Evolutionary conservation across 2,329 filamentous ascomycete species (phyloP).

Genomic region (Trichoderma gracile): DNA sequence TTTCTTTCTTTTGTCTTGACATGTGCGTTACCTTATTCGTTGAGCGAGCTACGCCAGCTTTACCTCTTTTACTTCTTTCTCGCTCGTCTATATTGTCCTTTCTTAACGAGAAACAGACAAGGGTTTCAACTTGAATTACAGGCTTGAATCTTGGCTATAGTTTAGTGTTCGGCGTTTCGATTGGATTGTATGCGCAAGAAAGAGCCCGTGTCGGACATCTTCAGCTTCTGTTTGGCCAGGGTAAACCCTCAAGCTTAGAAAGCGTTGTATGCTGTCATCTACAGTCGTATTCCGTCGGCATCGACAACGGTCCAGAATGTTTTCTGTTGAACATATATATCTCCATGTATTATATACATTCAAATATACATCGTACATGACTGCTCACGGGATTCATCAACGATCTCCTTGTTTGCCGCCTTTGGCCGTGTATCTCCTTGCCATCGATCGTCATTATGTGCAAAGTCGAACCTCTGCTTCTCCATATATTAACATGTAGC

Average conservation of each 20-base stretch:
- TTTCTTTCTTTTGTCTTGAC: neutral
- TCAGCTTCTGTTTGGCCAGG: neutral
- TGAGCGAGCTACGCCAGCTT: neutral
- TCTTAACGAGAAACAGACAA: neutral
- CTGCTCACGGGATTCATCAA: too few relatives aligned
- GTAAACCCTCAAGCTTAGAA: neutral
- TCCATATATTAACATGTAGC: neutral
- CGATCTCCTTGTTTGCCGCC: too few relatives aligned
- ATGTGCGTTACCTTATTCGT: neutral
- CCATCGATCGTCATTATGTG: too few relatives aligned
- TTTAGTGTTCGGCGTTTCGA: slow-evolving; percentile 34
- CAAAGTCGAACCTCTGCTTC: too few relatives aligned
- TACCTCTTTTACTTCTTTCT: neutral
- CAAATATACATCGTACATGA: neutral
- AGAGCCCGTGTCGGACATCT: neutral
- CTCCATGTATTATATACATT: neutral
- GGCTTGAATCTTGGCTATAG: slow-evolving; percentile 28
- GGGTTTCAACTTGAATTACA: neutral
- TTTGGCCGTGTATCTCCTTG: too few relatives aligned
- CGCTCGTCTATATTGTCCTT: neutral
- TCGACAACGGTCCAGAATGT: neutral
- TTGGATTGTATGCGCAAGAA: neutral
- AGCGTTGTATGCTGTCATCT: slow-evolving; percentile 4
- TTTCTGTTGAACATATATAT: neutral
- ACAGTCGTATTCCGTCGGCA: neutral